These are phyloP conservation scores for Hygrophoropsis aurantiaca DNA, from an alignment of 768 basidiomycete genomes.

Conservation along the genomic window DNA sequence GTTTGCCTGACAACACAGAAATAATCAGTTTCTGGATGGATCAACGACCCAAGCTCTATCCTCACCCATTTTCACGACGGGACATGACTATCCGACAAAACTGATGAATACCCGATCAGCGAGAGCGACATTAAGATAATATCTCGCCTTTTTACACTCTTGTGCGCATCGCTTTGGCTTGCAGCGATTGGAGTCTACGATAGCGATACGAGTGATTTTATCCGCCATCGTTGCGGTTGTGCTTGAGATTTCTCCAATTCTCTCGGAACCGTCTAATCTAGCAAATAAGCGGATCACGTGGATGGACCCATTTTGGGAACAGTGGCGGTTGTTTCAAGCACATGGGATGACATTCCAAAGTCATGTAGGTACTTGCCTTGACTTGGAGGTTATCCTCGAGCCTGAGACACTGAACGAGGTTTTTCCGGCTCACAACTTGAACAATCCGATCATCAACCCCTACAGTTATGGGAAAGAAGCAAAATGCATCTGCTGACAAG, in stretches of 20 bases:
- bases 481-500: slow-evolving; percentile 21
- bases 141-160: slow-evolving; percentile 90
- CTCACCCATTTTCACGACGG: slow-evolving; percentile 95
- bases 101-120: slow-evolving; percentile 10
- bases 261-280: background rate
- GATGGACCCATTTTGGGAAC: too few relatives aligned
- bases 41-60: slow-evolving; percentile 1
- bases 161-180: slow-evolving; percentile 97
- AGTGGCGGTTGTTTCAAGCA: too few relatives aligned
- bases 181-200: slow-evolving; percentile 88
- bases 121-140: slow-evolving; percentile 9
- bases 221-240: slow-evolving; percentile 61
- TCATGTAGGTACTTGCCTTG: too few relatives aligned
- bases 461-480: slow-evolving; percentile 27
- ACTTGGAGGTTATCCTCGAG: too few relatives aligned
- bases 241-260: slow-evolving; percentile 7
- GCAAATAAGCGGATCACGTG: too few relatives aligned
- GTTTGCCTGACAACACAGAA: slow-evolving; percentile 62
- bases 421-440: too few relatives aligned
- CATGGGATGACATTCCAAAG: too few relatives aligned
- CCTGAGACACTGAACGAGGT: too few relatives aligned
- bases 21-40: background rate
- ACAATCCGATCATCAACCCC: background rate
- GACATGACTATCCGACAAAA: slow-evolving; percentile 67
- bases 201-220: slow-evolving; percentile 97